A percentile compares a stretch with the other conserved stretches of the same genome.
Conservation (phyloP, 176 grass and related monocot genomes). For the Carex parvula region DNA sequence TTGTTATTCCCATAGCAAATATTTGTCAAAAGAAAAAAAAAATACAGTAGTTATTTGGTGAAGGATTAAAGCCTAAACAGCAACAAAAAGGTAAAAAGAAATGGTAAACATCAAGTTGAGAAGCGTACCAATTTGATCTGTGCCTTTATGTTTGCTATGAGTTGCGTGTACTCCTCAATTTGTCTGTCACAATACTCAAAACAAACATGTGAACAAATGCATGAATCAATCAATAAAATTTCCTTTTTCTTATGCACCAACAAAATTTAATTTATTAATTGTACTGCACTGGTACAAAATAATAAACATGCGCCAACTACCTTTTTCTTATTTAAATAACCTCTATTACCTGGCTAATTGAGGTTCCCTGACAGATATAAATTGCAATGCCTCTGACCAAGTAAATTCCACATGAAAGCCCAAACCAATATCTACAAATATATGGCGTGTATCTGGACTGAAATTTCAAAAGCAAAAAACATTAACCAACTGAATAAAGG, state of each 20-base stretch:
- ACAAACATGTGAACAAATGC: not conserved
- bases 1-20: too few species aligned
- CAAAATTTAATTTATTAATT: not conserved
- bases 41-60: not conserved
- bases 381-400: conserved; percentile 80
- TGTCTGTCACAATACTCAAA: conserved; percentile 50
- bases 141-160: conserved; percentile 75
- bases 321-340: not conserved
- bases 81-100: not conserved
- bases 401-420: conserved; percentile 96
- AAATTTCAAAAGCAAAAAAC: not conserved
- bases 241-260: not conserved
- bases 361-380: conserved; percentile 84
- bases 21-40: not conserved
- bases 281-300: not conserved
- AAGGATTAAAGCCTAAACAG: not conserved
- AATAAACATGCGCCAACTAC: not conserved
- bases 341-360: conserved; percentile 55
- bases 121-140: conserved; percentile 80
- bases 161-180: conserved; percentile 87
- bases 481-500: not conserved
- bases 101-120: not conserved
- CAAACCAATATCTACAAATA: conserved; percentile 89
- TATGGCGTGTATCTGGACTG: conserved; percentile 70
- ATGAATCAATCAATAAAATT: not conserved